phyloP scores from a whole-genome alignment of 805 yeast species.

The Suhomyces prunicola region DNA sequence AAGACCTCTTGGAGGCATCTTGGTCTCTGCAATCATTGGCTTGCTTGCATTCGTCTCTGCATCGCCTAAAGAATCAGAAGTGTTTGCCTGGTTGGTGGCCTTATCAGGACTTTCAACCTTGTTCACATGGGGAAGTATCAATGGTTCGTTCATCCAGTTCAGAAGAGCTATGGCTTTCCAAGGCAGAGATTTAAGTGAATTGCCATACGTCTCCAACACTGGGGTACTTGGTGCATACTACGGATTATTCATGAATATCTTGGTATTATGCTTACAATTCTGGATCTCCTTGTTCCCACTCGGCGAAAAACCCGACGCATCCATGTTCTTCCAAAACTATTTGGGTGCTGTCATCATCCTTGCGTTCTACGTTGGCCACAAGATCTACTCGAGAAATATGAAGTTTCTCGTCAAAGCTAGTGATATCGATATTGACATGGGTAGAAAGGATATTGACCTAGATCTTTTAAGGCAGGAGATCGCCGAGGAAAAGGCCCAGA shows the following conservation, averaged over 20 bases:
- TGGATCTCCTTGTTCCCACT: constrained; percentile 35
- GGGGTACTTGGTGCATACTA: constrained; percentile 36
- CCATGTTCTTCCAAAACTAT: constrained; percentile 13
- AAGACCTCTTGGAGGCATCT: constrained; percentile 38
- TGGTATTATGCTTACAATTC: constrained; percentile 30
- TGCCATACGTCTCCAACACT: constrained; percentile 54
- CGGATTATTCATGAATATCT: constrained; percentile 22
- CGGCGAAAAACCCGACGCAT: constrained; percentile 14
- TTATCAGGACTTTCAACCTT: constrained; percentile 26
- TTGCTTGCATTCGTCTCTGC: constrained; percentile 41
- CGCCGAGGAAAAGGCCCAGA: constrained; percentile 15
- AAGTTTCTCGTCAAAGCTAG: constrained; percentile 3
- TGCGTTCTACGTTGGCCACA: constrained; percentile 13
- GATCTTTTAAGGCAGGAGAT: constrained; percentile 12
- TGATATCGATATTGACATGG: constrained; percentile 11
- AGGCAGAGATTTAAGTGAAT: constrained; percentile 42
- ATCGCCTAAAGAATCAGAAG: constrained; percentile 33
- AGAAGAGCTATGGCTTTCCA: constrained; percentile 20
- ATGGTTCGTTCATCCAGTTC: constrained; percentile 22
- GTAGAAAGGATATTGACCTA: constrained; percentile 8
- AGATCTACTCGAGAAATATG: constrained; percentile 9
- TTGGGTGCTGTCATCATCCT: constrained; percentile 12
- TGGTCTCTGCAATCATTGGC: constrained; percentile 31
- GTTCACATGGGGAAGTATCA: constrained; percentile 28
- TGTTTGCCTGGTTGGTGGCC: constrained; percentile 31